Evolutionary conservation across 2,329 filamentous ascomycete species (phyloP), one percentile per base, ranked within the genome.

Genomic region (Fusarium sp.): DNA sequence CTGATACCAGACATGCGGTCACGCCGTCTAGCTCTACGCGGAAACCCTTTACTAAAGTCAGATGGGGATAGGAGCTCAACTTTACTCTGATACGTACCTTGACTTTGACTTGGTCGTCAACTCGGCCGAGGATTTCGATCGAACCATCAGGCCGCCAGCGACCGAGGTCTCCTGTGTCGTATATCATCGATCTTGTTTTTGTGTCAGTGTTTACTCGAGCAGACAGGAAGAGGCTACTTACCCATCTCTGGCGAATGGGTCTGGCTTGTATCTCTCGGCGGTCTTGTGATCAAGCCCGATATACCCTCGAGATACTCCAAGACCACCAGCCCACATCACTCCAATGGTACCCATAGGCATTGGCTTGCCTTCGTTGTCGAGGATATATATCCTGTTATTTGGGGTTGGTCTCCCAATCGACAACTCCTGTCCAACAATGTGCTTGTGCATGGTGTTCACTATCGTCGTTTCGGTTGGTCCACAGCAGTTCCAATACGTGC

Each of bases 21-120:
- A 89, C 83, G 37, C 87, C 86, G 58, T 89, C 87, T 12, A 89
- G 83, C 75, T 89, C 87, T 47, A 90, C 85, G 25, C 88, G 85
- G 74, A 89, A 89, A 10, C 87, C 87, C 82, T 81, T 55, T 18
- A 59, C 14, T n/a, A 6, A 53, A n/a, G 34, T 72, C 47, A 59
- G 60, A 30, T 37, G 21, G 20, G 43, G 49, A 21, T 5, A 11
- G 47, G 40, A 23, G 46, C n/a, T 42, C 25, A 23, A 30, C n/a
- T 16, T 40, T 28, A 51, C 32, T 8, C 48, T 27, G 23, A 27
- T 21, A 63, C 70, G 51, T 74, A 83, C 82, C 78, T 88, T 87
- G 73, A 89, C 83, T 76, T 89, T 89, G 63, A 89, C 85, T 72
- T 89, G 88, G 63, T 89, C 87, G 69, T 90, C 88, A n/a, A 81